Conservation (phyloP, 1,139 yeast species). For the Petasospora fabianii region DNA sequence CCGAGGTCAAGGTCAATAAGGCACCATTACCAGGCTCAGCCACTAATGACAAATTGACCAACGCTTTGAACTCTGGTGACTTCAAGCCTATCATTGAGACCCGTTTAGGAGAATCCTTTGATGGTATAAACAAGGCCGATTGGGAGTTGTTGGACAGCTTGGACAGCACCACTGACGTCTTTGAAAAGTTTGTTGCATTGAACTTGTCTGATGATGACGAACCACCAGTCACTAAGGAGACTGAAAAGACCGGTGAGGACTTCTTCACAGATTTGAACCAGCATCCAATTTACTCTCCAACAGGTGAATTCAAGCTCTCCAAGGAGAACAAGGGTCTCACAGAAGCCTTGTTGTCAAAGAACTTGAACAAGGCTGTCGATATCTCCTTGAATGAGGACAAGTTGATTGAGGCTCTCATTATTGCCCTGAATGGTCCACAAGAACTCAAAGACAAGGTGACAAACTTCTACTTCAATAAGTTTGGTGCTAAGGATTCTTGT, state of each 20-base stretch:
- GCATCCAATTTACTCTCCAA: constrained; percentile 31
- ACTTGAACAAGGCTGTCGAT: constrained; percentile 65
- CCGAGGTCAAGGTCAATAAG: constrained; percentile 48
- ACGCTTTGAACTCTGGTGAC: constrained; percentile 57
- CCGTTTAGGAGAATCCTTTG: constrained; percentile 41
- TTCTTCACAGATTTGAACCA: constrained; percentile 34
- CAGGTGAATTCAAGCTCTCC: constrained; percentile 41
- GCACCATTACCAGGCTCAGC: constrained; percentile 41
- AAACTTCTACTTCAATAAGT: constrained; percentile 62
- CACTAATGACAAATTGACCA: constrained; percentile 41
- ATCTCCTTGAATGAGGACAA: constrained; percentile 60
- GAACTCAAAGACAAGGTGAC: constrained; percentile 64
- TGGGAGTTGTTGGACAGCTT: constrained; percentile 72
- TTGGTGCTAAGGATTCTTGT: constrained; percentile 50
- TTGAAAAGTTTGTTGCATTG: constrained; percentile 34
- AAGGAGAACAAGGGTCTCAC: constrained; percentile 44
- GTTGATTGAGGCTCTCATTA: constrained; percentile 73
- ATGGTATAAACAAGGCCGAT: constrained; percentile 55
- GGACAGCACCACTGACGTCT: constrained; percentile 45
- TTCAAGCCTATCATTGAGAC: constrained; percentile 52
- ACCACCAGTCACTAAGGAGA: constrained; percentile 15
- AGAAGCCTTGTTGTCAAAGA: constrained; percentile 57
- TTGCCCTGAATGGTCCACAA: constrained; percentile 71
- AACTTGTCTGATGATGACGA: constrained; percentile 27
- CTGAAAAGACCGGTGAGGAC: constrained; percentile 28